A percentile compares a stretch with the other conserved stretches of the same genome.
Conservation (phyloP, 257 asterid species). For the Craterostigma plantagineum region DNA sequence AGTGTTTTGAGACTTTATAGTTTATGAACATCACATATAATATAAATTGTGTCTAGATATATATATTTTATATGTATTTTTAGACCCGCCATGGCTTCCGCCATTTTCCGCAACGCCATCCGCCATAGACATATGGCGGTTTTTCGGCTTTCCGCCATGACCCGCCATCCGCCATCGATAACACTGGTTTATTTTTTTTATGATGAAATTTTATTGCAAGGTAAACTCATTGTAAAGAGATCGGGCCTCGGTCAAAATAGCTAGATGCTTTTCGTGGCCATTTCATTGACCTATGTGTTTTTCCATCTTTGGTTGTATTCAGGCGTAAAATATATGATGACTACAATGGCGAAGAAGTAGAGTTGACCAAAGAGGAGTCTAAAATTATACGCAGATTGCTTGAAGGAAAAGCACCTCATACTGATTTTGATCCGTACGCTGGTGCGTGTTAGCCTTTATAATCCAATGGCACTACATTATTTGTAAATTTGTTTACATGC, state of each 20-base stretch:
- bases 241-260: too few relatives aligned
- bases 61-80: too few relatives aligned
- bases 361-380: conserved; percentile 64
- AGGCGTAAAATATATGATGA: conserved; percentile 87
- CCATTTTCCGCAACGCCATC: too few relatives aligned
- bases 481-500: not conserved
- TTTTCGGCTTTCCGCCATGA: too few relatives aligned
- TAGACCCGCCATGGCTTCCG: too few relatives aligned
- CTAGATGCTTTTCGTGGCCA: conserved; percentile 9
- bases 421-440: conserved; percentile 81
- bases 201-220: not conserved
- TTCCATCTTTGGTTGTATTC: conserved; percentile 11
- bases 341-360: conserved; percentile 77
- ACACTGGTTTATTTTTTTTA: too few relatives aligned
- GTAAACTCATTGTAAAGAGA: too few relatives aligned
- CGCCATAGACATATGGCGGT: too few relatives aligned
- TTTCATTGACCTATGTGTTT: conserved; percentile 2
- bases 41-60: too few relatives aligned
- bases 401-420: conserved; percentile 86
- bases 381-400: conserved; percentile 41
- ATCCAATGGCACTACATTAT: not conserved
- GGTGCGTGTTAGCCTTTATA: conserved; percentile 27
- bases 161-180: too few relatives aligned
- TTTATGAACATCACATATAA: too few relatives aligned
- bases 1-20: too few relatives aligned